phyloP scores from a whole-genome alignment of 140 eudicot genomes.

The Anethum foeniculum region DNA sequence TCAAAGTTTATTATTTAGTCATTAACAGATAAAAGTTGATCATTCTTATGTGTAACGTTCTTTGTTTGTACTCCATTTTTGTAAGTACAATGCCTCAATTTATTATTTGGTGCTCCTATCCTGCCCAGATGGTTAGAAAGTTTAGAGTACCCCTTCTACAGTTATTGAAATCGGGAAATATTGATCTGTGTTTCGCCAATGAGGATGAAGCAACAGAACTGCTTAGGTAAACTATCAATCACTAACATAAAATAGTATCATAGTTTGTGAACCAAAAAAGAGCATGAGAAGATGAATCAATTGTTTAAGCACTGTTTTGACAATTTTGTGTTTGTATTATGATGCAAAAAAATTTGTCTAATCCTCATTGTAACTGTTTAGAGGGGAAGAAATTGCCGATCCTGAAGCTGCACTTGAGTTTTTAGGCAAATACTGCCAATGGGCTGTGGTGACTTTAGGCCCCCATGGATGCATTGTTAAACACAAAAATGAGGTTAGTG shows the following conservation, averaged over 20 bases:
- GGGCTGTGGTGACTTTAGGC: constrained; percentile 97
- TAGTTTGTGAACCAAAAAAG: not conserved
- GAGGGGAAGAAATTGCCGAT: constrained; percentile 45
- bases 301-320: not conserved
- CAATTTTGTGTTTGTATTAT: not conserved
- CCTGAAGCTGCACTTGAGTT: constrained; percentile 77
- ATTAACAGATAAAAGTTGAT: not conserved
- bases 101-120: not conserved
- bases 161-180: constrained; percentile 74
- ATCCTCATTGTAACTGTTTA: constrained; percentile 9
- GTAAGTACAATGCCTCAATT: not conserved
- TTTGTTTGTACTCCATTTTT: not conserved
- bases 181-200: constrained; percentile 95
- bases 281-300: not conserved
- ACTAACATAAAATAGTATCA: not conserved
- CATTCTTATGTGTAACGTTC: not conserved
- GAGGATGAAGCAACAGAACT: constrained; percentile 97
- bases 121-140: constrained; percentile 77
- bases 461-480: constrained; percentile 83
- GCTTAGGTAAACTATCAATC: constrained; percentile 40
- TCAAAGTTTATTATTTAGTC: not conserved
- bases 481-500: constrained; percentile 63
- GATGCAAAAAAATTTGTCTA: not conserved
- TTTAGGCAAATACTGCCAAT: constrained; percentile 70
- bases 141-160: constrained; percentile 55